Evolutionary conservation across 345 rosid species (phyloP).

Genomic region (Eucalyptus microcorys): DNA sequence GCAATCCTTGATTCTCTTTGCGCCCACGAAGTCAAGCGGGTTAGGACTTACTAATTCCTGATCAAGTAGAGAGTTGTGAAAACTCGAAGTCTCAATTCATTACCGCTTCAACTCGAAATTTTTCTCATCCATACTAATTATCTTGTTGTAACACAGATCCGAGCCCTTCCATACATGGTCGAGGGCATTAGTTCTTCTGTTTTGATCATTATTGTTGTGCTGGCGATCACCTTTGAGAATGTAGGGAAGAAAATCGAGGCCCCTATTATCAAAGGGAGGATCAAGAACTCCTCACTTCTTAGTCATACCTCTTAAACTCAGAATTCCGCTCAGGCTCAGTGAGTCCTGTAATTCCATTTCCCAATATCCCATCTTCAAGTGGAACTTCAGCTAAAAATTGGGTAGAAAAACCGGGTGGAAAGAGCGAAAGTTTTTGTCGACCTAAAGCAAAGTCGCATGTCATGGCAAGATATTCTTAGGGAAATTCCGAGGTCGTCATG

Average conservation of each 20-base stretch:
- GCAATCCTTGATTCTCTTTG: constrained; percentile 10
- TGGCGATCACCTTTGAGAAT: not conserved
- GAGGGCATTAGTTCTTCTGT: not conserved
- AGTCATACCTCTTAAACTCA: not conserved
- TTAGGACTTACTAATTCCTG: constrained; percentile 1
- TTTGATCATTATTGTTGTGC: not conserved
- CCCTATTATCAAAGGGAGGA: not conserved
- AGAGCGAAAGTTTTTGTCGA: not conserved
- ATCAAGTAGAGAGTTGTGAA: not conserved
- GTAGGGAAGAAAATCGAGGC: not conserved
- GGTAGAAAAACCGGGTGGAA: not conserved
- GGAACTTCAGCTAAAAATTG: not conserved
- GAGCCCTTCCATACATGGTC: not conserved
- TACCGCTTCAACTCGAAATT: not conserved
- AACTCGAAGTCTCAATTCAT: not conserved
- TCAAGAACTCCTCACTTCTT: not conserved
- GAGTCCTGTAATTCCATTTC: not conserved
- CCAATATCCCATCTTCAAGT: not conserved
- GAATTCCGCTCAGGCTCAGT: not conserved
- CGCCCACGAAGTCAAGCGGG: not conserved
- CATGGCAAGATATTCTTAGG: not conserved
- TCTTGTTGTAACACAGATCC: not conserved
- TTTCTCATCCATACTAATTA: not conserved
- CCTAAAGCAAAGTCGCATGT: not conserved
- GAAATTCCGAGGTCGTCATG: not conserved